These are phyloP conservation scores for Zygoascus tannicola DNA, from an alignment of 805 yeast species.

Conservation along the genomic window DNA sequence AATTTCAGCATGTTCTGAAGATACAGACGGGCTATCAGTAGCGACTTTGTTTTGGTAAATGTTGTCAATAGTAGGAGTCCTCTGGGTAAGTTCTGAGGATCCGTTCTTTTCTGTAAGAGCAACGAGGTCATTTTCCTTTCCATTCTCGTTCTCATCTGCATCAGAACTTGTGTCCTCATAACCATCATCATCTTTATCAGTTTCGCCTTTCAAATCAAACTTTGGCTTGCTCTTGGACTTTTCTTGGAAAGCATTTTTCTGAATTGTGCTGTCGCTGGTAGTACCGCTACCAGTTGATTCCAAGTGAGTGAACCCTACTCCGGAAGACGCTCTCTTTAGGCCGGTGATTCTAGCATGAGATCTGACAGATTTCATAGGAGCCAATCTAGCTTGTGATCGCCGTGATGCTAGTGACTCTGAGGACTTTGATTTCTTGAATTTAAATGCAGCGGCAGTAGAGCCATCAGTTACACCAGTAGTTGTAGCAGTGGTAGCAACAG, in stretches of 20 bases:
- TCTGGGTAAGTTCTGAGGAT: not conserved
- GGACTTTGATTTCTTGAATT: slow-evolving; percentile 2
- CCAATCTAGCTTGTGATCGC: slow-evolving; percentile 1
- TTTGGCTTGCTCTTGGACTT: not conserved
- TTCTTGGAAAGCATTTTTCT: not conserved
- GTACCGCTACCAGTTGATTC: slow-evolving; percentile 7
- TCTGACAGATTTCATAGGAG: slow-evolving; percentile 3
- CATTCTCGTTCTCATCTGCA: slow-evolving; percentile 3
- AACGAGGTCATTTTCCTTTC: slow-evolving; percentile 1
- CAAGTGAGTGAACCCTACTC: slow-evolving; percentile 3
- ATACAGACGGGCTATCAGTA: not conserved
- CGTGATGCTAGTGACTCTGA: slow-evolving; percentile 1
- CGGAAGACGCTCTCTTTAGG: slow-evolving; percentile 1
- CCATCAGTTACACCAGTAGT: not conserved
- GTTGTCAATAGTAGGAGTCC: not conserved
- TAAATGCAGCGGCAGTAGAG: not conserved
- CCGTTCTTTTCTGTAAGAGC: not conserved
- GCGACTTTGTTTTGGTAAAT: not conserved
- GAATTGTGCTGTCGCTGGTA: slow-evolving; percentile 2
- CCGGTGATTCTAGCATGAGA: slow-evolving; percentile 4
- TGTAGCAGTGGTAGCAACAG: not conserved
- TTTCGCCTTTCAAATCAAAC: not conserved
- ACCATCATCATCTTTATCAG: slow-evolving; percentile 1
- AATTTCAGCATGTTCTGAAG: not conserved
- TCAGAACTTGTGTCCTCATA: slow-evolving; percentile 2